These are phyloP conservation scores for Miscanthus sacchariflorus DNA, from an alignment of 202 grass and related monocot genomes.

Conservation along the genomic window DNA sequence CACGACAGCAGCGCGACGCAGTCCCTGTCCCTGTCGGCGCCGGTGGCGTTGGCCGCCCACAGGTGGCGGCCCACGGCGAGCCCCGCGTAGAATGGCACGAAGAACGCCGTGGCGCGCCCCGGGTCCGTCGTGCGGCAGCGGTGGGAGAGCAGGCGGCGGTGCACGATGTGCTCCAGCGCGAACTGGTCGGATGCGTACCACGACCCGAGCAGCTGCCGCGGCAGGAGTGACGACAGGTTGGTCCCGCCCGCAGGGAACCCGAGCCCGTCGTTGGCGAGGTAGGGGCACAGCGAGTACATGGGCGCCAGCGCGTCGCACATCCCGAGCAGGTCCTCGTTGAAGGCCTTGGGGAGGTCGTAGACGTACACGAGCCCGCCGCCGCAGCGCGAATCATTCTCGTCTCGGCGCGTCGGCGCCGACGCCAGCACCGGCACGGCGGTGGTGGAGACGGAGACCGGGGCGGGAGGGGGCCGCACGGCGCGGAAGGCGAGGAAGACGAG, in stretches of 20 bases:
- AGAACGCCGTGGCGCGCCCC: slow-evolving; percentile 67
- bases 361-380: slow-evolving; percentile 67
- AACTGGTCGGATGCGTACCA: slow-evolving; percentile 96
- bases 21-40: slow-evolving; percentile 70
- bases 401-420: background rate
- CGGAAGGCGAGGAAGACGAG: slow-evolving; percentile 51
- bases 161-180: slow-evolving; percentile 77
- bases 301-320: slow-evolving; percentile 57
- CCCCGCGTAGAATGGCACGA: slow-evolving; percentile 88
- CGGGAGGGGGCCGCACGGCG: slow-evolving; percentile 11
- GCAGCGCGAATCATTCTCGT: slow-evolving; percentile 36
- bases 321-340: slow-evolving; percentile 73
- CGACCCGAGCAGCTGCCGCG: slow-evolving; percentile 50
- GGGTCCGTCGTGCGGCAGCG: slow-evolving; percentile 69
- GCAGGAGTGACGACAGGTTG: slow-evolving; percentile 56
- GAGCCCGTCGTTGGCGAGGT: slow-evolving; percentile 72
- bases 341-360: slow-evolving; percentile 70
- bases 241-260: slow-evolving; percentile 54
- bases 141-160: slow-evolving; percentile 77
- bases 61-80: slow-evolving; percentile 78
- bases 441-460: background rate
- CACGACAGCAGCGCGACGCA: slow-evolving; percentile 68
- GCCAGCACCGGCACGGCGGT: slow-evolving; percentile 4
- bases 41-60: slow-evolving; percentile 61
- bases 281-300: slow-evolving; percentile 65